Evolutionary conservation across 2,329 filamentous ascomycete species (phyloP), one percentile per base, ranked within the genome.

Genomic region (Penicillium sp.): DNA sequence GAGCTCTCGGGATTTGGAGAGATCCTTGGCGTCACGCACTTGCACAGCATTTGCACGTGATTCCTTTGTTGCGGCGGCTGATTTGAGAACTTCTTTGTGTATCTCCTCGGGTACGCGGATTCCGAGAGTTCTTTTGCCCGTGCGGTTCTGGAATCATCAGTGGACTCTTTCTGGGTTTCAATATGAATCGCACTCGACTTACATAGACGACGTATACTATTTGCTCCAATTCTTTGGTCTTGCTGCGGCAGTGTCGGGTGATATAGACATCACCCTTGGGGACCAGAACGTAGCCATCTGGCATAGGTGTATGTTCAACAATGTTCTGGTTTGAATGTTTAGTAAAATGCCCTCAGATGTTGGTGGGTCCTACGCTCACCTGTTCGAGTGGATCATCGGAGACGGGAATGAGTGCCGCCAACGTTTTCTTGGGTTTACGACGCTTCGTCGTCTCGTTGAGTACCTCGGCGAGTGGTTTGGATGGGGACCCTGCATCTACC

Each of bases 81-180:
- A 64, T 27, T 63, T 49, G 18, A 73, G 64, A 13, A 81, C 77
- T 8, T 67, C 56, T 7, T 61, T 50, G 50, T 78, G 61, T 19
- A 80, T 70, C 7, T 64, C 61, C 14, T 58, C 60, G 0, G 77
- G 78, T 3, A 78, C 71, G 36, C 76, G 74, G 18, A 81, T 67
- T 13, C 79, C 79, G 14, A 77, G 56, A 29, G 61, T 61, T 29
- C 56, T 63, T 52, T 70, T 72, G 30, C 64, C 68, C 34, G 61
- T 49, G 39, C 62, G 63, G 54, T 70, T 56, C 70, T 71, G 48
- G 40, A 26, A 36, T 9, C 23, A 44, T 56, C 46, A 55, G 47
- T 4, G 10, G 14, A 34, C 9, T 10, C 6, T 19, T 4, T 16
- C 27, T 16, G 6, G 42, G 16, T 2, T 39, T 32, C 11, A 18